Percentiles rank a stretch among this genome's conserved stretches.
Conservation (phyloP, 1,284 basidiomycete genomes). For the Moesziomyces sp. region DNA sequence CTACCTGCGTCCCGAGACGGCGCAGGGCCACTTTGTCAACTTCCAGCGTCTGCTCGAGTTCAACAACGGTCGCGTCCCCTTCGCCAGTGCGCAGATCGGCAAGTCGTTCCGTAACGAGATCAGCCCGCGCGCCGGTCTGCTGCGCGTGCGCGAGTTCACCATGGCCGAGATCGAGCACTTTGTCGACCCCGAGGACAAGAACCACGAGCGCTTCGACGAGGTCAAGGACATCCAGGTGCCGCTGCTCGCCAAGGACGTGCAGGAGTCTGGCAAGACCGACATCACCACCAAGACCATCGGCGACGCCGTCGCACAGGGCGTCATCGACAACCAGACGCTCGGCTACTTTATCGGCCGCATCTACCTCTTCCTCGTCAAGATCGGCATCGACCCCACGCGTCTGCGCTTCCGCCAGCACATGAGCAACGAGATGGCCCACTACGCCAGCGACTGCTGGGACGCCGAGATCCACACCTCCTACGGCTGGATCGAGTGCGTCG, state of each 20-base stretch:
- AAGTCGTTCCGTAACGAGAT: constrained; percentile 98
- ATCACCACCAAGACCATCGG: constrained; percentile 80
- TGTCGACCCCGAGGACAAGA: constrained; percentile 94
- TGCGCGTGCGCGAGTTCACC: constrained; percentile 97
- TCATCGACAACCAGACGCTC: constrained; percentile 95
- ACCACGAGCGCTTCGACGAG: constrained; percentile 84
- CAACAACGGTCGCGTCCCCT: constrained; percentile 95
- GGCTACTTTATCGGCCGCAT: constrained; percentile 97
- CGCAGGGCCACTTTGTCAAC: constrained; percentile 99
- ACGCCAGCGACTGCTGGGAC: constrained; percentile 99
- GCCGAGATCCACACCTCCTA: constrained; percentile 94
- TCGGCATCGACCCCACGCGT: constrained; percentile 87
- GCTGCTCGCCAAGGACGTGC: constrained; percentile 85
- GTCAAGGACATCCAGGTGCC: constrained; percentile 80
- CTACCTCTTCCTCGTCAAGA: constrained; percentile 87
- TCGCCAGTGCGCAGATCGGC: constrained; percentile 96
- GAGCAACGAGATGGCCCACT: constrained; percentile 98
- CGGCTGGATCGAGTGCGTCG: constrained; percentile 99
- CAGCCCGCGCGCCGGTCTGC: constrained; percentile 91
- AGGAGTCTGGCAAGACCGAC: constrained; percentile 79
- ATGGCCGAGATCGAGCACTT: constrained; percentile 99
- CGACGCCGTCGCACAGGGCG: constrained; percentile 83
- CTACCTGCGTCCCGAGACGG: constrained; percentile 96
- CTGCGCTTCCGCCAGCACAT: constrained; percentile 97
- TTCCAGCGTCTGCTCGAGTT: constrained; percentile 96